Conservation (phyloP, 1,284 basidiomycete genomes). For the Malassezia globosa region DNA sequence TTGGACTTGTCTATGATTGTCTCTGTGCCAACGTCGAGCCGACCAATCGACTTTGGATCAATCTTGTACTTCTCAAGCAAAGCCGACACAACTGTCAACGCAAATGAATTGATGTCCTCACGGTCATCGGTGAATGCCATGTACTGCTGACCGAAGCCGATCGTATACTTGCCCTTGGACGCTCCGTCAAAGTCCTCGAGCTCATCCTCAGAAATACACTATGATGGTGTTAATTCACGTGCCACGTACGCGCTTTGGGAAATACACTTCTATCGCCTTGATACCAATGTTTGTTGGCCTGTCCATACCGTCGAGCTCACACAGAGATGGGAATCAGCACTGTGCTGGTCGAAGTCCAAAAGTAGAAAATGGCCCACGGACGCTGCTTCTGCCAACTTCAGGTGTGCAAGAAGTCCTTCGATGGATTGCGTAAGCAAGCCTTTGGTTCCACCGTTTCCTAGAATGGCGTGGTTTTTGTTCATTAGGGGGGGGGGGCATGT, state of each 20-base stretch:
- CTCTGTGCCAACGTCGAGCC: constrained; percentile 94
- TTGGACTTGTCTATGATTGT: constrained; percentile 99
- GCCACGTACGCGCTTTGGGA: constrained; percentile 77
- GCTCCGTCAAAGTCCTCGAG: constrained; percentile 87
- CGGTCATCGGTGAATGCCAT: constrained; percentile 92
- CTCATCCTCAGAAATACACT: constrained; percentile 46
- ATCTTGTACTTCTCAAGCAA: constrained; percentile 90
- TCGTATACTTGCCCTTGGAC: constrained; percentile 94
- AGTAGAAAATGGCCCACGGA: too few relatives aligned
- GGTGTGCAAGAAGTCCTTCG: too few relatives aligned
- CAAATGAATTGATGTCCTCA: constrained; percentile 98
- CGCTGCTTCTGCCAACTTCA: too few relatives aligned
- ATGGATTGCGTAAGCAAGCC: neutral
- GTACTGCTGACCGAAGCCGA: constrained; percentile 92
- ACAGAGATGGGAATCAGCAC: too few relatives aligned
- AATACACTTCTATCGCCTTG: constrained; percentile 83
- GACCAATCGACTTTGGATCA: constrained; percentile 89
- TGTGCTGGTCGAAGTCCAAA: too few relatives aligned
- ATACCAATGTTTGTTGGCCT: constrained; percentile 85
- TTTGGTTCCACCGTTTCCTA: too few relatives aligned
- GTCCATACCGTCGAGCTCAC: constrained; percentile 16
- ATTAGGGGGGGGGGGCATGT: too few relatives aligned
- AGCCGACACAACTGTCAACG: constrained; percentile 62
- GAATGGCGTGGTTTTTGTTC: too few relatives aligned
- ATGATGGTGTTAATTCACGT: too few relatives aligned